These are phyloP conservation scores for Yamadazyma insecticola DNA, from an alignment of 805 yeast species.

Conservation along the genomic window DNA sequence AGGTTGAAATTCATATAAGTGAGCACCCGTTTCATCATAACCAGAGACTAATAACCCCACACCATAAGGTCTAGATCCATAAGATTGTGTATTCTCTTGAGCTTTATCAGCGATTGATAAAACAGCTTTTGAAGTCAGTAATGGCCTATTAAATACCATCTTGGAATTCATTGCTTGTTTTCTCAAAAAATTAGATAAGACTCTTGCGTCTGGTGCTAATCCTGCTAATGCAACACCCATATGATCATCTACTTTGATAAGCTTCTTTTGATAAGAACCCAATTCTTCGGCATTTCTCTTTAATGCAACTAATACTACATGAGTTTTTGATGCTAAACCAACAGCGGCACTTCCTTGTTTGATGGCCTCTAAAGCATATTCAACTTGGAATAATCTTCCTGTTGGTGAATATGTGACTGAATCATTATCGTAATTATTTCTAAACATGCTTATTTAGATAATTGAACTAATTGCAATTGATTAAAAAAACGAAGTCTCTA, in stretches of 20 bases:
- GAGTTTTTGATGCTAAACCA: slow-evolving; percentile 79
- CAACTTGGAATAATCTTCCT: slow-evolving; percentile 84
- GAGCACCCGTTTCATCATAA: slow-evolving; percentile 90
- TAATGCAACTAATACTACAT: slow-evolving; percentile 89
- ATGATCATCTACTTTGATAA: slow-evolving; percentile 88
- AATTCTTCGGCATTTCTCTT: slow-evolving; percentile 96
- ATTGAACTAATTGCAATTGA: too few relatives aligned
- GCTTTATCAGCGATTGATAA: slow-evolving; percentile 91
- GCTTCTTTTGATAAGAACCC: slow-evolving; percentile 93
- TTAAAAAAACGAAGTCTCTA: too few relatives aligned
- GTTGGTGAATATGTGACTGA: slow-evolving; percentile 97
- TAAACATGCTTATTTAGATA: too few relatives aligned
- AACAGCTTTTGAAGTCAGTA: slow-evolving; percentile 80
- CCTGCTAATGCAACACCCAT: slow-evolving; percentile 96
- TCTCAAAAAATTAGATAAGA: slow-evolving; percentile 81
- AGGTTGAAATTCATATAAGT: slow-evolving; percentile 91
- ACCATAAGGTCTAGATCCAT: slow-evolving; percentile 97
- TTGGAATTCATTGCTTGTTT: slow-evolving; percentile 87
- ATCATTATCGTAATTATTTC: slow-evolving; percentile 98
- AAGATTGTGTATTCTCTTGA: slow-evolving; percentile 91
- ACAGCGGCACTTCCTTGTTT: slow-evolving; percentile 98
- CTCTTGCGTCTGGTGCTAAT: slow-evolving; percentile 96
- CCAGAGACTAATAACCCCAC: slow-evolving; percentile 92
- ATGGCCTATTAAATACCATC: slow-evolving; percentile 80
- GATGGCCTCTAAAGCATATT: slow-evolving; percentile 90